Base-by-base conservation (phyloP, 805 yeast species). In the Candida nitratophila region DNA sequence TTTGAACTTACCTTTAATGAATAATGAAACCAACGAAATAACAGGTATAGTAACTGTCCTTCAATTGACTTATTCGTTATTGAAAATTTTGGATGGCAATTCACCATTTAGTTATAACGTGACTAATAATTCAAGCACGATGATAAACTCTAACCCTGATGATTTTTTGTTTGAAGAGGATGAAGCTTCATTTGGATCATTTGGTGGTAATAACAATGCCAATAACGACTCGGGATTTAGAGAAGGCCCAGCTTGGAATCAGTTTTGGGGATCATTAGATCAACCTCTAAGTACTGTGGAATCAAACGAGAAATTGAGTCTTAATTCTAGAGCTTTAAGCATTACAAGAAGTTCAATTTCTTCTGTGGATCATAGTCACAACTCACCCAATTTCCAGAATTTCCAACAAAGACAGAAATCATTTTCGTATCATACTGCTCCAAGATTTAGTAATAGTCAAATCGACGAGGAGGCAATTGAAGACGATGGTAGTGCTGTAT, bases 1-100 rank as follows among this genome's bases (percentile, higher is more conserved):
- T 44, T 47, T 71, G 41, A 71, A 70, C 44, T 50, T 71, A 40
- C 77, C 77, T 0, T 67, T 71, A 9, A 61, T 60, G 37, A 59
- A 65, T 46, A 51, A 54, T 7, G 20, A 46, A 1, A 47, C 48
- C 4, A 55, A 58, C 4, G 49, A 44, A 26, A 59, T 71, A 3
- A 57, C 66, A n/a, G 76, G 74, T 2, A 57, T 71, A 6, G 68
- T 70, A 7, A 68, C 70, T 47, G 75, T 71, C 3, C 50, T 71
- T 20, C 73, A 71, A 42, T 46, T 71, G 42, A 71, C 74, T 0
- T 68, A 66, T 44, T 65, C 71, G 12, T 62, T 72, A 21, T 49
- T 71, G 21, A 52, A 60, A 14, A 68, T 65, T 21, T 51, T 71
- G 27, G 66, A 58, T 44, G 53, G 54, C 17, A 21, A 46, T 2